Evolutionary conservation across 306 rosid genomes (phyloP).

Genomic region (Medicago lupulina): DNA sequence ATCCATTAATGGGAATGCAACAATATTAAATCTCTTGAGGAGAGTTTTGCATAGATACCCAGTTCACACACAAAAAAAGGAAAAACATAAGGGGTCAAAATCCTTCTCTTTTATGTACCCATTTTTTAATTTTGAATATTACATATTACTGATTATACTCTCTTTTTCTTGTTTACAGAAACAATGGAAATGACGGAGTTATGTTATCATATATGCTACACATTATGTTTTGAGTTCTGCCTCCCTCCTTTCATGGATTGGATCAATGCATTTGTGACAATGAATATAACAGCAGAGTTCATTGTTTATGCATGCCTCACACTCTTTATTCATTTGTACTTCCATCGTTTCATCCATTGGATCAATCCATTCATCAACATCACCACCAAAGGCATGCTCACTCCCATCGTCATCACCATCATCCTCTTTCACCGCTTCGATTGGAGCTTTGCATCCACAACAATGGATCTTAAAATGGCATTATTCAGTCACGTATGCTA

Average conservation of each 20-base stretch:
- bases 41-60: too few species aligned
- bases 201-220: neutral
- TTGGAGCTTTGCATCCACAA: neutral
- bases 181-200: neutral
- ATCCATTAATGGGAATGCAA: too few species aligned
- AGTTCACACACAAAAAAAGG: too few species aligned
- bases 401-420: neutral
- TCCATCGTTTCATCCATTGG: neutral
- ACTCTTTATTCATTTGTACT: neutral
- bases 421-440: neutral
- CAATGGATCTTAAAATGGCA: neutral
- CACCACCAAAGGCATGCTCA: neutral
- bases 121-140: too few species aligned
- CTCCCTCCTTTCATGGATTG: neutral
- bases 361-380: too few species aligned
- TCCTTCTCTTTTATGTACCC: too few species aligned
- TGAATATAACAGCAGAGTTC: neutral
- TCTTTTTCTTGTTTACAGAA: too few species aligned
- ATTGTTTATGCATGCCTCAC: neutral
- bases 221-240: neutral
- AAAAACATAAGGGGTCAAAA: too few species aligned
- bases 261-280: neutral
- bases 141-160: too few species aligned
- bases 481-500: too few species aligned
- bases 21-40: too few species aligned